Percentiles rank a stretch among this genome's conserved stretches.
Conservation (phyloP, 179 eudicot species). For the Silene coronaria region DNA sequence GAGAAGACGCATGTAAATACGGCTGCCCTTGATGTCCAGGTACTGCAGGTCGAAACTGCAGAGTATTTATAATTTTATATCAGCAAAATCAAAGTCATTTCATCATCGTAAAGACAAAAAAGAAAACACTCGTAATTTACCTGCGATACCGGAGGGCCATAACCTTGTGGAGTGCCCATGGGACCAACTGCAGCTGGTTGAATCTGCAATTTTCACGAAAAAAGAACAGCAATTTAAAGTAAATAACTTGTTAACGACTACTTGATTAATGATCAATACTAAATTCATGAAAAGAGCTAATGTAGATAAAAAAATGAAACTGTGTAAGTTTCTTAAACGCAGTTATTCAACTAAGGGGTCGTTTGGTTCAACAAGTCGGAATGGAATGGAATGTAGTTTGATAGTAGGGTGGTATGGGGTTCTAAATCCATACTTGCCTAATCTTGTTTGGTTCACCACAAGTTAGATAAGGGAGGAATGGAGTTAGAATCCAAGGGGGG, state of each 20-base stretch:
- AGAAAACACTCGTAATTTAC: conserved; percentile 26
- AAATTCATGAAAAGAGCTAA: not conserved
- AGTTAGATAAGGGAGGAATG: too few species aligned
- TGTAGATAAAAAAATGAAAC: not conserved
- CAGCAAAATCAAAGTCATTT: conserved; percentile 1
- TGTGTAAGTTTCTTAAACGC: not conserved
- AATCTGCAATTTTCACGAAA: conserved; percentile 29
- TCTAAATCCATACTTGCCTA: too few species aligned
- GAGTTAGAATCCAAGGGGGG: too few species aligned
- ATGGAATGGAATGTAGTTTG: too few species aligned
- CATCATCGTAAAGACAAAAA: not conserved
- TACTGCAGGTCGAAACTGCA: conserved; percentile 64
- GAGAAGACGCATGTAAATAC: conserved; percentile 43
- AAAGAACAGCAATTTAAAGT: not conserved
- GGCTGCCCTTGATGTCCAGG: conserved; percentile 72
- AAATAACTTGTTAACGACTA: not conserved
- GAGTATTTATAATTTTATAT: not conserved
- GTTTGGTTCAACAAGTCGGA: too few species aligned
- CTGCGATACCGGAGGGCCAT: conserved; percentile 61
- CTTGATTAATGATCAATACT: not conserved
- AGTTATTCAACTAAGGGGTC: not conserved
- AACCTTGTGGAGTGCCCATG: conserved; percentile 61
- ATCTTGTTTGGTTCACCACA: too few species aligned
- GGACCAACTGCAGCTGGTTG: conserved; percentile 50
- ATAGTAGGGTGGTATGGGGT: too few species aligned